Base-by-base conservation (phyloP, 768 basidiomycete species). In the Filobasidium wieringae region DNA sequence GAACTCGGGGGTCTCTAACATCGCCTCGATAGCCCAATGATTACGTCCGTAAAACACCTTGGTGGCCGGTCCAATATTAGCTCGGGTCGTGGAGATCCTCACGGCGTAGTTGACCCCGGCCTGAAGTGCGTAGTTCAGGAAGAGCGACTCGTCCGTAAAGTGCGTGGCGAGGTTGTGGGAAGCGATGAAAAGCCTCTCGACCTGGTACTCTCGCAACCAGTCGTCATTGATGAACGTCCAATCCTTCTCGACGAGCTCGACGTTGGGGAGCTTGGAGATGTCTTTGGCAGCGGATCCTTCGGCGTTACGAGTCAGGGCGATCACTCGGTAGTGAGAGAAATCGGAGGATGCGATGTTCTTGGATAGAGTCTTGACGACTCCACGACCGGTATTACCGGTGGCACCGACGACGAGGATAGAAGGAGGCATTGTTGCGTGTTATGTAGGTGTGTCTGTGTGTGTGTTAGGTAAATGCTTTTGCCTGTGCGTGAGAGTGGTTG, bases 341-440 rank as follows among this genome's bases (percentile, higher is more conserved):
- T 19, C 33, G 54, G 17, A 33, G 30, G 32, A 53, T 3, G 45
- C 17, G 32, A 59, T 26, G 22, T 30, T 7, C 6, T 43, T 27
- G n/a, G 60, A 22, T 27, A 64, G 58, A 47, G 47, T 51, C 32
- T 52, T 30, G n/a, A 57, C n/a, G 27, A 58, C 54, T 15, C 60
- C 54, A 7, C 15, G 51, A 30, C 63, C 63, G 24, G 63, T 64
- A 52, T 64, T 64, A 27, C 60, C 63, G 1, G 60, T 62, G 1
- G 63, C 53, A 19, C 63, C 60, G 54, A 64, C 51, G 51, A 64
- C 55, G 51, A 64, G 58, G 58, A 64, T 62, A 11, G 56, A 29
- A 26, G 52, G 60, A 26, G 53, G 22, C 9, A 49, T 37, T 4
- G 43, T 45, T 30, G n/a, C n/a, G n/a, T n/a, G n/a, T n/a, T n/a